Percentiles rank a stretch among this genome's conserved stretches.
phyloP scores from a whole-genome alignment of 164 flowering plant genomes.

The Euptelea pleiosperma region DNA sequence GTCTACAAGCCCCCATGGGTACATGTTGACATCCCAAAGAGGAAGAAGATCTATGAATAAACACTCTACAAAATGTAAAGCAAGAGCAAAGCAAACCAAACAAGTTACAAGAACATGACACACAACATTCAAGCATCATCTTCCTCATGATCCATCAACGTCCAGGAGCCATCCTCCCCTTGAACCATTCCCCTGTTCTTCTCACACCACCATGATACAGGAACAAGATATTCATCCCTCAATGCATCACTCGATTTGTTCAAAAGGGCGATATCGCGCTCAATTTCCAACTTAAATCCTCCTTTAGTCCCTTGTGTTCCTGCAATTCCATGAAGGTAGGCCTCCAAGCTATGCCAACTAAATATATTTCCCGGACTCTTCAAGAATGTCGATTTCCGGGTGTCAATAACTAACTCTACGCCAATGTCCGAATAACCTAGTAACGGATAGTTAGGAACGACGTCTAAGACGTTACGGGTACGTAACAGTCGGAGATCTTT shows the following conservation, averaged over 20 bases:
- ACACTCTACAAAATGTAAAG: background rate
- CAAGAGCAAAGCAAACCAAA: background rate
- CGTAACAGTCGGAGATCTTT: conserved; percentile 41
- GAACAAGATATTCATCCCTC: conserved; percentile 63
- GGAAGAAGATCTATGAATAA: background rate
- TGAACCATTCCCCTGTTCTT: conserved; percentile 82
- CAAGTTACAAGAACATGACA: background rate
- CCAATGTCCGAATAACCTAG: conserved; percentile 66
- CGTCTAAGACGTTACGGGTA: conserved; percentile 42
- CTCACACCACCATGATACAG: conserved; percentile 56
- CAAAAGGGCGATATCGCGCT: conserved; percentile 54
- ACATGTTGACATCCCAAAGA: background rate
- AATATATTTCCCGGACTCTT: conserved; percentile 45
- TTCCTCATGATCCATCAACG: conserved; percentile 59
- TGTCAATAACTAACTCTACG: conserved; percentile 53
- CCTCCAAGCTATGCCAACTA: conserved; percentile 68
- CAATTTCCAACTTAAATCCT: conserved; percentile 54
- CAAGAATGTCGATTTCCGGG: conserved; percentile 55
- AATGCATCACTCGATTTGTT: conserved; percentile 52
- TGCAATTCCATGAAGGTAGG: conserved; percentile 80
- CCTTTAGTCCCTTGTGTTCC: conserved; percentile 62
- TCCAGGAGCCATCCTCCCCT: conserved; percentile 65
- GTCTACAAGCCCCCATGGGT: background rate
- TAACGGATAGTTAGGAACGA: conserved; percentile 68
- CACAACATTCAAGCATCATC: conserved; percentile 16